Conservation (phyloP, 202 grass and related monocot genomes). For the Setaria viridis region DNA sequence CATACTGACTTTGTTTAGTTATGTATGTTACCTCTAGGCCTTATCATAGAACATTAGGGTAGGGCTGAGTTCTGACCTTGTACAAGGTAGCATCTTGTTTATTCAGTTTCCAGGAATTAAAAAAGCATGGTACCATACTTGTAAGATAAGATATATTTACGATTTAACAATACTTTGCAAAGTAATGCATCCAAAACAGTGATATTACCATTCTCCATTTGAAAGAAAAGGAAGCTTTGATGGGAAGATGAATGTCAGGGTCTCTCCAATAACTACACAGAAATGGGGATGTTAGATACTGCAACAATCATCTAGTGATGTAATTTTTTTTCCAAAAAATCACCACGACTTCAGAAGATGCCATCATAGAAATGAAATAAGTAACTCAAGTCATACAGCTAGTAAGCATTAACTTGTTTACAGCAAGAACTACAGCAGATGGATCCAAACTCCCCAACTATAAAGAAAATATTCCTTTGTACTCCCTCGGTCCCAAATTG, state of each 20-base stretch:
- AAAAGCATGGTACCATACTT: slow-evolving; percentile 16
- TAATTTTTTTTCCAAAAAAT: slow-evolving; percentile 7
- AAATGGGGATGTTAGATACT: slow-evolving; percentile 41
- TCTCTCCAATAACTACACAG: slow-evolving; percentile 93
- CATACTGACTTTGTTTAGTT: slow-evolving; percentile 10
- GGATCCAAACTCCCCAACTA: slow-evolving; percentile 10
- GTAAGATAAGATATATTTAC: slow-evolving; percentile 13
- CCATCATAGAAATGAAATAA: slow-evolving; percentile 16
- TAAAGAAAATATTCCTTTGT: background rate
- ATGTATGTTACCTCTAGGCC: slow-evolving; percentile 6
- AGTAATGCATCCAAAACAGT: slow-evolving; percentile 43
- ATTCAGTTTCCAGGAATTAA: slow-evolving; percentile 39
- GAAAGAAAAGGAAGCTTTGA: slow-evolving; percentile 90
- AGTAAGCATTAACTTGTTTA: slow-evolving; percentile 36
- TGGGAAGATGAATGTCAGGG: slow-evolving; percentile 86
- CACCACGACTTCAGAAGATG: slow-evolving; percentile 16
- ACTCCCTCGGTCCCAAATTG: too few species aligned
- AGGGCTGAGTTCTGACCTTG: slow-evolving; percentile 3
- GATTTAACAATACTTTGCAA: slow-evolving; percentile 8
- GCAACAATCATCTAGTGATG: slow-evolving; percentile 26
- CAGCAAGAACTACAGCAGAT: slow-evolving; percentile 11
- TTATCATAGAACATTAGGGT: slow-evolving; percentile 12
- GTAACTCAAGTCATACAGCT: slow-evolving; percentile 8
- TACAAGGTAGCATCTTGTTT: background rate
- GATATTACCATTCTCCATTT: slow-evolving; percentile 96